A percentile compares a stretch with the other conserved stretches of the same genome.
Evolutionary conservation across 1,284 basidiomycete genomes (phyloP).

Genomic region (Marasmius tenuissimus): DNA sequence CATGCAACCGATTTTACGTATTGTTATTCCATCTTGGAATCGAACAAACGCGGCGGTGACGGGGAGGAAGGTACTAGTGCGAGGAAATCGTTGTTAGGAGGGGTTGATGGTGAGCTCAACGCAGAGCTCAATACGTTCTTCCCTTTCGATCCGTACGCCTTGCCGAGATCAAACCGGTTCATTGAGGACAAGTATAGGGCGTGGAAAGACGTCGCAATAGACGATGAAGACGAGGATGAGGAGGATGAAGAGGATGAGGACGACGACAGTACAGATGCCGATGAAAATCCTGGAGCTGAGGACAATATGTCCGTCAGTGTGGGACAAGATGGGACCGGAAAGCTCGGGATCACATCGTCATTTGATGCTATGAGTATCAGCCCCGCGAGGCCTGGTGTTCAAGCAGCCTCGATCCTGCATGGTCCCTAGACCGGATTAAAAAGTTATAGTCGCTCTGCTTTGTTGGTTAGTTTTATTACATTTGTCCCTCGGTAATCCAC

Average conservation of each 20-base stretch:
- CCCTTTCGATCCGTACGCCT: conserved; percentile 96
- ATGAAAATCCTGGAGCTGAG: conserved; percentile 11
- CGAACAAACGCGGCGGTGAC: conserved; percentile 56
- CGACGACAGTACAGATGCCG: conserved; percentile 21
- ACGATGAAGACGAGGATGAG: conserved; percentile 67
- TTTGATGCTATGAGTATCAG: conserved; percentile 82
- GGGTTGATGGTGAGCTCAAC: conserved; percentile 41
- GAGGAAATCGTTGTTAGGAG: background rate
- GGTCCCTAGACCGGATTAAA: background rate
- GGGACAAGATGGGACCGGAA: conserved; percentile 27
- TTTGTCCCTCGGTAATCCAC: background rate
- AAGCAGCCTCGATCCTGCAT: background rate
- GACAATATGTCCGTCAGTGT: conserved; percentile 30
- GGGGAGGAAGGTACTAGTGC: background rate
- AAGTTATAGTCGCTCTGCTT: background rate
- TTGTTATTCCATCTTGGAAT: conserved; percentile 91
- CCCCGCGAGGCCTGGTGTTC: conserved; percentile 33
- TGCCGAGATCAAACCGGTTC: conserved; percentile 72
- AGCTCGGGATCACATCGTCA: conserved; percentile 39
- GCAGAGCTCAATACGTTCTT: conserved; percentile 92
- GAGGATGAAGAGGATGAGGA: conserved; percentile 49
- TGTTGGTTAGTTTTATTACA: background rate
- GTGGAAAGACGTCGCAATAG: conserved; percentile 76
- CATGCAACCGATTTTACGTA: conserved; percentile 92
- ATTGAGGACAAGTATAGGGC: conserved; percentile 75